A percentile compares a stretch with the other conserved stretches of the same genome.
Conservation (phyloP, 1,139 yeast genomes). For the Hyphopichia burtonii region DNA sequence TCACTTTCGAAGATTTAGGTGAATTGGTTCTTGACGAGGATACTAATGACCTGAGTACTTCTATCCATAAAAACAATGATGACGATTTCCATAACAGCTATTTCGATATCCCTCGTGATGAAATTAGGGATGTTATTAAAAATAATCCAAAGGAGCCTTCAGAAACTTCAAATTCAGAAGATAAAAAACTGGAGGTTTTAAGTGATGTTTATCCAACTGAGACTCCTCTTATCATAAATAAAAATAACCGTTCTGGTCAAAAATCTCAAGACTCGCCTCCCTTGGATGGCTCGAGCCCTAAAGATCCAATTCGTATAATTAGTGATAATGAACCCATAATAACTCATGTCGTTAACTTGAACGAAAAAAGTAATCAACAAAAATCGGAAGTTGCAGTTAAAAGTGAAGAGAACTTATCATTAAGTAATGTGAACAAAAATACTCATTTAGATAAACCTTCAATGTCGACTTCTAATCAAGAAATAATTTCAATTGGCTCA, state of each 20-base stretch:
- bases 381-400: too few relatives aligned
- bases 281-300: constrained; percentile 3
- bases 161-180: constrained; percentile 19
- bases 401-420: too few relatives aligned
- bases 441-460: constrained; percentile 1
- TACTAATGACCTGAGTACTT: constrained; percentile 10
- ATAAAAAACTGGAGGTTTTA: constrained; percentile 36
- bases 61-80: constrained; percentile 5
- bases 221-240: constrained; percentile 39
- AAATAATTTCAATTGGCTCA: constrained; percentile 30
- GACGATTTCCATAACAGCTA: constrained; percentile 21
- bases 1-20: constrained; percentile 40
- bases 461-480: constrained; percentile 6
- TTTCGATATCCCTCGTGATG: constrained; percentile 22
- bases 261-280: neutral
- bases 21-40: constrained; percentile 28
- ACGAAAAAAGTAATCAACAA: neutral
- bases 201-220: constrained; percentile 44
- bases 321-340: constrained; percentile 3
- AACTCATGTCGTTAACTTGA: constrained; percentile 1
- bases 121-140: constrained; percentile 5
- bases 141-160: constrained; percentile 6
- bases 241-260: neutral
- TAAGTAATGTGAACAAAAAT: too few relatives aligned
- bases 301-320: constrained; percentile 1